Evolutionary conservation across 257 asterid species (phyloP).

Genomic region (Phtheirospermum japonicum): DNA sequence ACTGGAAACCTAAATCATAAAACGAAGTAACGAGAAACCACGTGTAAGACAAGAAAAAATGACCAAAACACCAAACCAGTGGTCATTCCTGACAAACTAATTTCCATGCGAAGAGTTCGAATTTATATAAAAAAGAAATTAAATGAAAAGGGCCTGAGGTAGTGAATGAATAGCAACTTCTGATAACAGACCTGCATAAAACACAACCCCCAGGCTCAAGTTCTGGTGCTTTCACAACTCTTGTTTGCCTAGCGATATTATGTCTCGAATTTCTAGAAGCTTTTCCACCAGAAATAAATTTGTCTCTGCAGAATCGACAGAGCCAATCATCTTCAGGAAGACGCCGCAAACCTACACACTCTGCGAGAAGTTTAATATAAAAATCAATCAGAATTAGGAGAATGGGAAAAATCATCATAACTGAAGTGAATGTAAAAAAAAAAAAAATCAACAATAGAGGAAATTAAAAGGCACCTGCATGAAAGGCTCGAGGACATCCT

Average conservation of each 20-base stretch:
- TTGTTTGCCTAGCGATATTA: slow-evolving; percentile 48
- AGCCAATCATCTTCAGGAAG: slow-evolving; percentile 54
- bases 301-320: slow-evolving; percentile 64
- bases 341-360: slow-evolving; percentile 57
- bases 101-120: neutral
- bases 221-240: slow-evolving; percentile 74
- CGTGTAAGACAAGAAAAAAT: neutral
- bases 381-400: slow-evolving; percentile 13
- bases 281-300: slow-evolving; percentile 44
- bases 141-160: neutral
- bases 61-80: neutral
- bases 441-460: neutral
- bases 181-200: slow-evolving; percentile 66
- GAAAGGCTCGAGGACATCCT: slow-evolving; percentile 86
- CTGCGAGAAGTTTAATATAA: slow-evolving; percentile 39
- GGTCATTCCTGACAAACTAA: neutral
- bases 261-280: slow-evolving; percentile 49
- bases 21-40: neutral
- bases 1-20: neutral
- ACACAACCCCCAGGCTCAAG: slow-evolving; percentile 78
- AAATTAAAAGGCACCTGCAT: slow-evolving; percentile 44
- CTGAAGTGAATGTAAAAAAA: neutral
- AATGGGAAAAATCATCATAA: neutral
- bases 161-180: neutral
- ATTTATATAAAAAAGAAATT: neutral